A percentile compares a stretch with the other conserved stretches of the same genome.
These are phyloP conservation scores for Salvia hispanica DNA, from an alignment of 257 asterid genomes.

Conservation along the genomic window DNA sequence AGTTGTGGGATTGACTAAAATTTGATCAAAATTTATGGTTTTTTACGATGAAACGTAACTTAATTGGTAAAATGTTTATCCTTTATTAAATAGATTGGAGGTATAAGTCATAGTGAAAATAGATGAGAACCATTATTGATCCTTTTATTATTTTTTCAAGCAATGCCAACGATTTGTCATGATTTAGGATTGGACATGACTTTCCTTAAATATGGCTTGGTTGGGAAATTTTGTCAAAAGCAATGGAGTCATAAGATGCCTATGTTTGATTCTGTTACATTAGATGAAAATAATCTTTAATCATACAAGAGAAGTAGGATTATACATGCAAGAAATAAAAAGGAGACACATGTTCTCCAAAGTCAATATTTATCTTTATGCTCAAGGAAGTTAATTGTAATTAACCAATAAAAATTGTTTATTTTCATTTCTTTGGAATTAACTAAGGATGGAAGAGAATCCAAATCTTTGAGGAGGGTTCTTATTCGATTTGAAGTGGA, in stretches of 20 bases:
- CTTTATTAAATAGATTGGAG: too few species aligned
- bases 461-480: constrained; percentile 31
- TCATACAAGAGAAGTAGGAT: neutral
- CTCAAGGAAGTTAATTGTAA: constrained; percentile 26
- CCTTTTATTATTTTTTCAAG: too few species aligned
- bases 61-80: too few species aligned
- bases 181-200: constrained; percentile 7
- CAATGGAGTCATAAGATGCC: constrained; percentile 41
- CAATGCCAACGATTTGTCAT: neutral
- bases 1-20: too few species aligned
- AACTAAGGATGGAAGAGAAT: constrained; percentile 32
- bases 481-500: constrained; percentile 49
- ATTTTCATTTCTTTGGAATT: constrained; percentile 1
- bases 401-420: constrained; percentile 24
- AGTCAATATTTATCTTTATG: constrained; percentile 40
- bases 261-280: constrained; percentile 25
- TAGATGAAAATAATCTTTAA: constrained; percentile 5
- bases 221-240: constrained; percentile 1
- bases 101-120: too few species aligned
- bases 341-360: constrained; percentile 32
- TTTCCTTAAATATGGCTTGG: constrained; percentile 6
- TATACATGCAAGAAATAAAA: constrained; percentile 23
- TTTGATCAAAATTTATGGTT: too few species aligned
- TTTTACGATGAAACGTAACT: too few species aligned
- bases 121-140: too few species aligned